These are phyloP conservation scores for Persicaria maculosa DNA, from an alignment of 148 eudicot species.

Conservation along the genomic window DNA sequence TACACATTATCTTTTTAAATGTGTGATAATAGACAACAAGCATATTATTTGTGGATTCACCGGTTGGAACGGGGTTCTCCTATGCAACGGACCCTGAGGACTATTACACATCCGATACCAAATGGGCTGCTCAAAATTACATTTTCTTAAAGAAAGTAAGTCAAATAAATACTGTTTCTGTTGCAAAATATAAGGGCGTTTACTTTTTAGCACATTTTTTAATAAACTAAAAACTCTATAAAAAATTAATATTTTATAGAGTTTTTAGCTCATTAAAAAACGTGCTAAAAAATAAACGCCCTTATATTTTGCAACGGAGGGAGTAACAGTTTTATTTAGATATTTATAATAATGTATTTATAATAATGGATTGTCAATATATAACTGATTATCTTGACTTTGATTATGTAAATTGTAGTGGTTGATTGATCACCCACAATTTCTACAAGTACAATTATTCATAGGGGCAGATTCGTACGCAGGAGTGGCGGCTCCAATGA, in stretches of 20 bases:
- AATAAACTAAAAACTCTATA: too few relatives aligned
- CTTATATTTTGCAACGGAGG: too few relatives aligned
- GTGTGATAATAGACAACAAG: conserved; percentile 18
- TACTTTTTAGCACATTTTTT: too few relatives aligned
- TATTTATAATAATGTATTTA: too few relatives aligned
- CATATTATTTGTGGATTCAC: conserved; percentile 17
- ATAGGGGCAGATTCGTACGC: conserved; percentile 17
- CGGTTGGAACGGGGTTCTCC: conserved; percentile 38
- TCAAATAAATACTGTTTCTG: too few relatives aligned
- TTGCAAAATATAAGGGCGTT: too few relatives aligned
- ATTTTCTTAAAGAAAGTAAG: conserved; percentile 17
- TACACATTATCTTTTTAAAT: too few relatives aligned
- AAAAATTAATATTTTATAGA: too few relatives aligned
- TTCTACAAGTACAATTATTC: conserved; percentile 6
- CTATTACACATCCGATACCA: conserved; percentile 18
- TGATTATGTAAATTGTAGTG: conserved; percentile 5
- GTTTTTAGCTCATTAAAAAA: too few relatives aligned
- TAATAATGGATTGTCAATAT: too few relatives aligned
- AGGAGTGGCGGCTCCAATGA: conserved; percentile 12
- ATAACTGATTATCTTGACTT: neutral
- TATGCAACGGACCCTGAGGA: conserved; percentile 21
- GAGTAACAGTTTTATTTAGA: neutral
- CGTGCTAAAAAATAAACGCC: too few relatives aligned
- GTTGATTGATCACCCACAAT: conserved; percentile 14
- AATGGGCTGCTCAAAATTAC: conserved; percentile 11